Percentiles rank a stretch among this genome's conserved stretches.
phyloP scores from a whole-genome alignment of 2,329 filamentous ascomycete species.

The Penicillium sp. region DNA sequence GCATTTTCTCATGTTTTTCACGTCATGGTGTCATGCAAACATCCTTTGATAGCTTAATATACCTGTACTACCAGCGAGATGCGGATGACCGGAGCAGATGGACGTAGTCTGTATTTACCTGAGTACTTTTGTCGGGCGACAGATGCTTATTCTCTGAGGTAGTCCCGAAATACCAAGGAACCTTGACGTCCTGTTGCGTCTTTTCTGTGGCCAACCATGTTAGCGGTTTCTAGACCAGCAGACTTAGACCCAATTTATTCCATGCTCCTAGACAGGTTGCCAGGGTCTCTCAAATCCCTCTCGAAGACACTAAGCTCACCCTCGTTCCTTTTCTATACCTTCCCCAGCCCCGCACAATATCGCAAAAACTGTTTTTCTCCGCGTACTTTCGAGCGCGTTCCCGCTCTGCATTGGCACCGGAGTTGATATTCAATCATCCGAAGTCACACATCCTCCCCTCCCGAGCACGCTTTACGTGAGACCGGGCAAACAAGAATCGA shows the following conservation, averaged over 20 bases:
- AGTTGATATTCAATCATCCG: neutral
- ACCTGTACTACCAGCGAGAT: slow-evolving; percentile 16
- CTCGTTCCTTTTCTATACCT: neutral
- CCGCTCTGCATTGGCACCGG: neutral
- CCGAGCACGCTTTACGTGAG: slow-evolving; percentile 6
- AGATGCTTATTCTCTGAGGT: neutral
- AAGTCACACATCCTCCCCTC: neutral
- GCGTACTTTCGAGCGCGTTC: neutral
- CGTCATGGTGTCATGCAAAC: slow-evolving; percentile 21
- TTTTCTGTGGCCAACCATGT: neutral
- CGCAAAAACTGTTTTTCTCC: neutral
- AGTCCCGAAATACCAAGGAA: neutral
- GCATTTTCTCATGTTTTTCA: slow-evolving; percentile 11
- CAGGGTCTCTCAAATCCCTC: too few species aligned
- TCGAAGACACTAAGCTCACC: too few species aligned
- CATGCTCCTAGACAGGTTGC: neutral
- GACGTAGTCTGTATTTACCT: neutral
- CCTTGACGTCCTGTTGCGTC: neutral
- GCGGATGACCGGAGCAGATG: neutral
- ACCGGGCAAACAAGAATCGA: neutral
- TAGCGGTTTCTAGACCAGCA: neutral
- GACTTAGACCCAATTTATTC: neutral
- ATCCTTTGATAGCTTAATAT: slow-evolving; percentile 21
- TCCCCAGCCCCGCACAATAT: neutral
- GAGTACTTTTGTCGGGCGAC: neutral